Percentiles rank a stretch among this genome's conserved stretches.
phyloP scores from a whole-genome alignment of 2,329 filamentous ascomycete genomes.

The Rhytidhysteron rufulum region DNA sequence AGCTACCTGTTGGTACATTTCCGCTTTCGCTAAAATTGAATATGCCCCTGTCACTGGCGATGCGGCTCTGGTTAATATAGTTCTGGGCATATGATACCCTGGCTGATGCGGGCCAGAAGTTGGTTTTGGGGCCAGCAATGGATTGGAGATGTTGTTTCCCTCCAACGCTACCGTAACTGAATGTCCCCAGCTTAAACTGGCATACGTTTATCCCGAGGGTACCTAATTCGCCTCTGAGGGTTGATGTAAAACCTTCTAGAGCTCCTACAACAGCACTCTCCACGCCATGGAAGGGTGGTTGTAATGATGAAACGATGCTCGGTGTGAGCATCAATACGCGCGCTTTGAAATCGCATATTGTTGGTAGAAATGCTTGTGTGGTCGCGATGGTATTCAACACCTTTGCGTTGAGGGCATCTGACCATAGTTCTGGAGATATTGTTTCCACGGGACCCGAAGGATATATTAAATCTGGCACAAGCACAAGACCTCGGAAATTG shows the following conservation, averaged over 20 bases:
- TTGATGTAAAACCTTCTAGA: conserved; percentile 79
- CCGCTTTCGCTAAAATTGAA: conserved; percentile 41
- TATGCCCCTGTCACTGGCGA: conserved; percentile 50
- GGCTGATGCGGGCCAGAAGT: conserved; percentile 34
- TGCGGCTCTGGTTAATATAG: conserved; percentile 33
- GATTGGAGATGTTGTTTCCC: conserved; percentile 39
- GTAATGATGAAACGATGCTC: conserved; percentile 74
- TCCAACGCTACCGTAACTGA: conserved; percentile 71
- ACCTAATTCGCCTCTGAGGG: conserved; percentile 73
- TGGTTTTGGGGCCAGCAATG: conserved; percentile 27
- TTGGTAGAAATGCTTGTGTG: conserved; percentile 75
- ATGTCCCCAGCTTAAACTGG: conserved; percentile 85
- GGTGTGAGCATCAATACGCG: conserved; percentile 74
- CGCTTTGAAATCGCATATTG: conserved; percentile 53
- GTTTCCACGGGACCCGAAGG: conserved; percentile 81
- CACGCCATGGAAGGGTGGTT: conserved; percentile 75
- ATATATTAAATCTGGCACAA: conserved; percentile 77
- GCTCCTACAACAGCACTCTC: conserved; percentile 84
- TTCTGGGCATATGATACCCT: conserved; percentile 34
- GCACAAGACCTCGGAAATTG: conserved; percentile 71
- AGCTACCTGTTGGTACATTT: conserved; percentile 56
- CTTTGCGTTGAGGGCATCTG: conserved; percentile 88
- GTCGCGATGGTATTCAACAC: conserved; percentile 85
- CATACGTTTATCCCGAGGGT: conserved; percentile 74
- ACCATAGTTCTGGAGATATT: conserved; percentile 77